Conservation (phyloP, 2,329 filamentous ascomycete species). For the Aspergillus neoniger region DNA sequence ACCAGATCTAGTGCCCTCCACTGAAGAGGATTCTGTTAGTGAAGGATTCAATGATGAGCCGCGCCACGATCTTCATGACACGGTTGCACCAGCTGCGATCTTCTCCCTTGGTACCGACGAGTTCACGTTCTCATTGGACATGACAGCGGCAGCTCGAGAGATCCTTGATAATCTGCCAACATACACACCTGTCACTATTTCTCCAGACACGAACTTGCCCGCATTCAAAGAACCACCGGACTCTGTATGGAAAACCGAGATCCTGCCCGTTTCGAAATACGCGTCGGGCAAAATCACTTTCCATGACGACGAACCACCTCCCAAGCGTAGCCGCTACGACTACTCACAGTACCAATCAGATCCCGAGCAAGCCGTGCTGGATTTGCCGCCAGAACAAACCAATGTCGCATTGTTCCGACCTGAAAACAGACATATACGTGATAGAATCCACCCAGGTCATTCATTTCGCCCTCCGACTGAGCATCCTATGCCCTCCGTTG, state of each 20-base stretch:
- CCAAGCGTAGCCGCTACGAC: conserved; percentile 79
- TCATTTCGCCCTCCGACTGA: conserved; percentile 93
- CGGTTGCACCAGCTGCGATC: conserved; percentile 69
- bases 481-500: conserved; percentile 83
- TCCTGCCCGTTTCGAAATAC: conserved; percentile 83
- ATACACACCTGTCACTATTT: conserved; percentile 63
- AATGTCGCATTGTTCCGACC: conserved; percentile 86
- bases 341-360: conserved; percentile 74
- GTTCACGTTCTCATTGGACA: conserved; percentile 74
- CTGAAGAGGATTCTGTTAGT: conserved; percentile 59
- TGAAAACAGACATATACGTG: conserved; percentile 84
- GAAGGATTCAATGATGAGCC: conserved; percentile 50
- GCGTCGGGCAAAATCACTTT: conserved; percentile 78
- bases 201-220: conserved; percentile 60
- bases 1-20: conserved; percentile 68
- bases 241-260: conserved; percentile 71
- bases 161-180: conserved; percentile 79
- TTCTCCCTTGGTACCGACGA: conserved; percentile 82
- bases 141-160: conserved; percentile 73
- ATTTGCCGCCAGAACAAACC: conserved; percentile 67
- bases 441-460: conserved; percentile 85
- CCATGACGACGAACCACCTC: conserved; percentile 63
- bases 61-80: conserved; percentile 45
- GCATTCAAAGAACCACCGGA: conserved; percentile 66
- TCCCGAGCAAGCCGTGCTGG: conserved; percentile 53